Evolutionary conservation across 352 stramenopile genomes (phyloP).

Genomic region (Pythium myriotylum): DNA sequence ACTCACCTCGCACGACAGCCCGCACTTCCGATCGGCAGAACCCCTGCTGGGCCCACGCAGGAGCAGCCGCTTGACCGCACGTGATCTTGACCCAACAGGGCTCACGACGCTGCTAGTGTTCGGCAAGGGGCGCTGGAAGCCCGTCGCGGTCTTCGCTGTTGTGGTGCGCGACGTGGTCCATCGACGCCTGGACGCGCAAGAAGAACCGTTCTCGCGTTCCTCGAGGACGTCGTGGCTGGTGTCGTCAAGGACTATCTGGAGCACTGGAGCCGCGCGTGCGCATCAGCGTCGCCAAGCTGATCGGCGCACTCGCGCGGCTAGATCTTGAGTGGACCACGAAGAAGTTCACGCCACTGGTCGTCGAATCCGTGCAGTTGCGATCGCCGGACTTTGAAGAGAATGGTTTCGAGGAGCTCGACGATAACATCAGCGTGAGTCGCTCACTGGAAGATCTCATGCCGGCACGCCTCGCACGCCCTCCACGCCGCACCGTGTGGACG

Average conservation of each 20-base stretch:
- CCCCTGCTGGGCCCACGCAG: no score
- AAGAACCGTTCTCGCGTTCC: slow-evolving; percentile 45
- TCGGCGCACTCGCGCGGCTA: slow-evolving; percentile 69
- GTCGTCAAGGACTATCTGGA: slow-evolving; percentile 66
- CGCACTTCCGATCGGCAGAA: no score
- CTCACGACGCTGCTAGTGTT: slow-evolving; percentile 57
- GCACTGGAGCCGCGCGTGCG: slow-evolving; percentile 87
- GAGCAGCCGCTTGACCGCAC: no score
- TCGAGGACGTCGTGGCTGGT: slow-evolving; percentile 45
- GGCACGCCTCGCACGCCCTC: slow-evolving; percentile 69
- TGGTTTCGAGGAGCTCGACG: slow-evolving; percentile 72
- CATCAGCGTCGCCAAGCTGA: slow-evolving; percentile 66
- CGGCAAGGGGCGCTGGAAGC: slow-evolving; percentile 71
- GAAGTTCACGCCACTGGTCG: slow-evolving; percentile 73
- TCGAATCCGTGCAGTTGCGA: slow-evolving; percentile 72
- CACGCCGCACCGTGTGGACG: slow-evolving; percentile 89
- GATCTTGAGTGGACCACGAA: slow-evolving; percentile 57
- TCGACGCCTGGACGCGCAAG: slow-evolving; percentile 30
- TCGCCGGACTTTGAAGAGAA: slow-evolving; percentile 84
- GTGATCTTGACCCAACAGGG: no score
- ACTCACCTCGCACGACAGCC: no score
- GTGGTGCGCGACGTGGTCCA: slow-evolving; percentile 57
- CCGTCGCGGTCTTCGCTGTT: slow-evolving; percentile 64
- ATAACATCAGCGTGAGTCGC: slow-evolving; percentile 79
- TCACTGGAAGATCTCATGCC: slow-evolving; percentile 52